phyloP scores from a whole-genome alignment of 2,329 filamentous ascomycete genomes.

The Allantophomopsis lycopodina region DNA sequence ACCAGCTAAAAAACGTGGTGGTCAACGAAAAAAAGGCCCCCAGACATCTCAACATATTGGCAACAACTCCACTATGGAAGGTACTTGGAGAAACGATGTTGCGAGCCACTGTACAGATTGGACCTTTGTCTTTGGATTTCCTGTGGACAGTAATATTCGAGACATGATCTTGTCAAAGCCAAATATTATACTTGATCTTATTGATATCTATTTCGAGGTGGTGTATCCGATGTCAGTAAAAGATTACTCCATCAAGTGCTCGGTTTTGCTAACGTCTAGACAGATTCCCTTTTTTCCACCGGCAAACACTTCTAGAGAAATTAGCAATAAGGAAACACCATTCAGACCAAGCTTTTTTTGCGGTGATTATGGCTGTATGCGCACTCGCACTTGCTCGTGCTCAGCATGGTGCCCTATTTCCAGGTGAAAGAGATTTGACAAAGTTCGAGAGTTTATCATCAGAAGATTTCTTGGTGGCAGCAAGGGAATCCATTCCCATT shows the following conservation, averaged over 20 bases:
- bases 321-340: slow-evolving; percentile 27
- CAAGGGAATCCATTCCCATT: slow-evolving; percentile 22
- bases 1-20: slow-evolving; percentile 24
- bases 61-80: neutral
- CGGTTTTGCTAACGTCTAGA: slow-evolving; percentile 1
- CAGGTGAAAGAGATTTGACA: slow-evolving; percentile 17
- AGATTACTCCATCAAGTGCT: neutral
- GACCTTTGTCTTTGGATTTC: neutral
- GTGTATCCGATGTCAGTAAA: slow-evolving; percentile 32
- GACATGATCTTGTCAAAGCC: slow-evolving; percentile 15
- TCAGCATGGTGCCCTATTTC: slow-evolving; percentile 32
- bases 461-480: slow-evolving; percentile 29
- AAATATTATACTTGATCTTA: slow-evolving; percentile 24
- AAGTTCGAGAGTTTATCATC: slow-evolving; percentile 20
- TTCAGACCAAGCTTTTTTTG: slow-evolving; percentile 27
- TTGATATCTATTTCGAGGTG: slow-evolving; percentile 35
- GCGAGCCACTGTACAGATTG: slow-evolving; percentile 1
- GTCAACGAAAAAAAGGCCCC: slow-evolving; percentile 2
- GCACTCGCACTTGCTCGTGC: slow-evolving; percentile 31
- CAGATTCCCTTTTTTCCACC: slow-evolving; percentile 35
- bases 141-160: slow-evolving; percentile 2
- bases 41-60: neutral
- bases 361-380: slow-evolving; percentile 35
- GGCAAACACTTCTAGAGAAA: slow-evolving; percentile 24
- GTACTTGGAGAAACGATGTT: neutral